These are phyloP conservation scores for Flaveria linearis DNA, from an alignment of 129 eudicot genomes.

Conservation along the genomic window DNA sequence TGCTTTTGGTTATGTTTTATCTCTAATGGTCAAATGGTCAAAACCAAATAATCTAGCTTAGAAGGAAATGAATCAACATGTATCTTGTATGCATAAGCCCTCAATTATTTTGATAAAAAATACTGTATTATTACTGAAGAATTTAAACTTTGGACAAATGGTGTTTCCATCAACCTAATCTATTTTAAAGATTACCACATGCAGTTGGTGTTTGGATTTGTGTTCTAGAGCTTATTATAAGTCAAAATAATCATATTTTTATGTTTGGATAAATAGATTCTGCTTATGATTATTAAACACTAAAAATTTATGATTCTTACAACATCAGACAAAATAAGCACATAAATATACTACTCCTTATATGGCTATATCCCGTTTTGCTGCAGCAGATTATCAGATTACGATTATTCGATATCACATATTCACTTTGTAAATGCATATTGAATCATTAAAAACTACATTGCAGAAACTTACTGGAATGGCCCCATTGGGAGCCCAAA, in stretches of 20 bases:
- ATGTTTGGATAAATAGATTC: too few relatives aligned
- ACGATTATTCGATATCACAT: neutral
- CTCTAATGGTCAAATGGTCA: neutral
- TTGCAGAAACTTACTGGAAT: conserved; percentile 63
- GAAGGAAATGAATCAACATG: too few relatives aligned
- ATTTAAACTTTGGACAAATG: neutral
- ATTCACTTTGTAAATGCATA: neutral
- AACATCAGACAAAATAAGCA: neutral
- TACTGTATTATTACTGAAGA: too few relatives aligned
- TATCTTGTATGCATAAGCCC: too few relatives aligned
- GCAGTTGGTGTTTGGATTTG: neutral
- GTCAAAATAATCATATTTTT: too few relatives aligned
- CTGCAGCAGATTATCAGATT: neutral
- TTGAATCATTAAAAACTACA: neutral
- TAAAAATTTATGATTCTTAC: neutral
- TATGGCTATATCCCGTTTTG: neutral
- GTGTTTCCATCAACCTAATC: neutral
- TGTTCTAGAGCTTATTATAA: neutral
- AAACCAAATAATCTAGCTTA: too few relatives aligned
- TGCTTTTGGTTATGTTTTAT: neutral
- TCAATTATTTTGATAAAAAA: too few relatives aligned
- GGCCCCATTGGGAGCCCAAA: conserved; percentile 97
- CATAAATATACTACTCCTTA: neutral
- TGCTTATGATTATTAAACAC: too few relatives aligned
- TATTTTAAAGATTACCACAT: neutral